Evolutionary conservation across 345 rosid genomes (phyloP).

Genomic region (Eucalyptus globulus): DNA sequence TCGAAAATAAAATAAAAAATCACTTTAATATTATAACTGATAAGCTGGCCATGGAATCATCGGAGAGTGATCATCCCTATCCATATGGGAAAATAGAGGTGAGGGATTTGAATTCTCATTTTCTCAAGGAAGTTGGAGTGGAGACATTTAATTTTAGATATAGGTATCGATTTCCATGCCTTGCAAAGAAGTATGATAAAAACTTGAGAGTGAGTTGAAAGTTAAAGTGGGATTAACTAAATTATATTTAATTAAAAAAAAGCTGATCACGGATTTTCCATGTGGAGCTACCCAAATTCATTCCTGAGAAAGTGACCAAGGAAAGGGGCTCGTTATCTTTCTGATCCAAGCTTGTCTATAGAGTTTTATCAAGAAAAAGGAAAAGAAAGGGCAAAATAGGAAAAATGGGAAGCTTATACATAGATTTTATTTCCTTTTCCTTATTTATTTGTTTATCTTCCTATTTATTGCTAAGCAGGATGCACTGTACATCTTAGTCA

Average conservation of each 20-base stretch:
- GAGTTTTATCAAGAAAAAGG: not conserved
- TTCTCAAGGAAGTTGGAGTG: too few relatives aligned
- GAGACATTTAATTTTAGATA: too few relatives aligned
- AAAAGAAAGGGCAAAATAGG: not conserved
- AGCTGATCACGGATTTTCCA: not conserved
- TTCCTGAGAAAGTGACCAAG: not conserved
- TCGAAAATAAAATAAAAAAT: not conserved
- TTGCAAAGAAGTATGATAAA: too few relatives aligned
- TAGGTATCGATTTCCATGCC: too few relatives aligned
- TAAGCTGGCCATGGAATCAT: not conserved
- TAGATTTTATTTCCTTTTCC: not conserved
- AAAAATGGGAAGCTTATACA: not conserved
- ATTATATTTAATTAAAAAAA: too few relatives aligned
- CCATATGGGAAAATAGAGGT: too few relatives aligned
- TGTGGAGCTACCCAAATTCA: not conserved
- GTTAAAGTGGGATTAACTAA: too few relatives aligned
- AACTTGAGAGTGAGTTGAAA: too few relatives aligned
- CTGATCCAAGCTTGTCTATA: not conserved
- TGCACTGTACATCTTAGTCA: not conserved
- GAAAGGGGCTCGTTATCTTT: not conserved
- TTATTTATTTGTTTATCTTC: not conserved
- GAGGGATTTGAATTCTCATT: rapidly evolving
- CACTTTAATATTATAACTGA: not conserved
- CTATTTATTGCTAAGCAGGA: not conserved
- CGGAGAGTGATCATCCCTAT: too few relatives aligned